Evolutionary conservation across 495 filamentous ascomycete species (phyloP), one percentile per base, ranked within the genome.

Genomic region (Aspergillus cristatus): DNA sequence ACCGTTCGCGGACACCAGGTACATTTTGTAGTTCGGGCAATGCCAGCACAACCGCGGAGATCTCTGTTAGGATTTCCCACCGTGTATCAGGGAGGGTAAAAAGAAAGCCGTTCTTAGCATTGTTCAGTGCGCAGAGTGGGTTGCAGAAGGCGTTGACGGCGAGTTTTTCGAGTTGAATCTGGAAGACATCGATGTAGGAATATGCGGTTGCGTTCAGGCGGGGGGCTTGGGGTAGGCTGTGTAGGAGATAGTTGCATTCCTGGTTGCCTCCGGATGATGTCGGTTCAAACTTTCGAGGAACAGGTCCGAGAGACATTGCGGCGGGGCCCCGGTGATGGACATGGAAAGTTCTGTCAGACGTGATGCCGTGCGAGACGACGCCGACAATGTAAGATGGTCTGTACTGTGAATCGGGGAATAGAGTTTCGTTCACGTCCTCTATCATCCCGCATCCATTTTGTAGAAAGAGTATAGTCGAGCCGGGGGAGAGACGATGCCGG

Each of bases 401-500:
- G 0, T 50, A 57, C 3, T 45, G 37, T 1, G 68, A 61, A 47
- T 81, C 62, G 0, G 70, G 65, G 48, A 88, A 93, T 6, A 85
- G 42, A 2, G 57, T 28, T 1, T 64, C 47, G 43, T 79, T 79
- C 13, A 89, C 58, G 14, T 69, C 60, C 25, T 90, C 81, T 25
- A 84, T 57, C 11, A 80, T 60, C 3, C 85, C 84, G 53, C 88
- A 71, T 4, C 81, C 82, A 28, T 86, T 79, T 37, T 86, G 78
- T 0, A 88, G 48, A 32, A 91, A 76, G 32, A 78, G 70, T 37
- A 91, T 69, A 0, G 84, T 84, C 2, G 81, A 83, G 11, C 64
- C 55, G 14, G 60, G 54, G 32, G 71, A 65, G 1, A 91, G 62
- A 7, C 81, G 65, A 41, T 78, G 60, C 10, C 46, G 46, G 16